Percentiles rank a stretch among this genome's conserved stretches.
Conservation (phyloP, 192 early-diverging fungal genomes). For the Mortierella antarctica region DNA sequence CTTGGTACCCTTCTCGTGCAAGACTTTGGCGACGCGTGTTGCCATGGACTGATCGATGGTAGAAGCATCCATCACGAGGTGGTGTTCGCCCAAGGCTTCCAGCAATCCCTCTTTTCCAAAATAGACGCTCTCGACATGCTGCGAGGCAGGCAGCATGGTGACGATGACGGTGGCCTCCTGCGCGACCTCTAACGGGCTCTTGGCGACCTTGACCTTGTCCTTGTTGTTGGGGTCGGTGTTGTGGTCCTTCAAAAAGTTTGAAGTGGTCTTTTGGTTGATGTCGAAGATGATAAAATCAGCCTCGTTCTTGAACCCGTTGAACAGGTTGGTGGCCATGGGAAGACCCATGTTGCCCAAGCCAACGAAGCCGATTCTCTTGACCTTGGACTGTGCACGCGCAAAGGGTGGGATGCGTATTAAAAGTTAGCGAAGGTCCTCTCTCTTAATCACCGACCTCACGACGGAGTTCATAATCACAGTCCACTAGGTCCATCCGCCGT, state of each 20-base stretch:
- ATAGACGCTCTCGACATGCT: constrained; percentile 87
- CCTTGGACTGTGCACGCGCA: constrained; percentile 31
- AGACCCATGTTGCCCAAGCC: constrained; percentile 94
- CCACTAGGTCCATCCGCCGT: neutral
- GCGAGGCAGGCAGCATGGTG: constrained; percentile 91
- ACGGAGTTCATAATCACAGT: constrained; percentile 5
- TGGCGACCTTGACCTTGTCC: constrained; percentile 62
- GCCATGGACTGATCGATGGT: constrained; percentile 91
- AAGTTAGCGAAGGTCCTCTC: neutral
- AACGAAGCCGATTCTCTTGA: constrained; percentile 81
- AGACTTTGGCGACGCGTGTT: constrained; percentile 71
- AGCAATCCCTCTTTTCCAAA: constrained; percentile 76
- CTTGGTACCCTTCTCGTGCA: constrained; percentile 69
- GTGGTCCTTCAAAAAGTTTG: constrained; percentile 65
- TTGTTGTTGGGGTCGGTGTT: constrained; percentile 36
- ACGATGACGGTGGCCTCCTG: constrained; percentile 78
- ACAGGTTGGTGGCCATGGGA: constrained; percentile 92
- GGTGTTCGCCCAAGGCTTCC: constrained; percentile 56
- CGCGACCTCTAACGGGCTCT: constrained; percentile 79
- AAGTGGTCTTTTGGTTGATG: constrained; percentile 62
- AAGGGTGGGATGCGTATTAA: neutral
- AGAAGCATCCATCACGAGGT: constrained; percentile 87
- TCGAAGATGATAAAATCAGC: constrained; percentile 81
- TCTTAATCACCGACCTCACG: neutral
- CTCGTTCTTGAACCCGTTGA: constrained; percentile 60